Evolutionary conservation across 805 yeast species (phyloP), one percentile per base, ranked within the genome.

Genomic region (Tanozyma kutaoensis): DNA sequence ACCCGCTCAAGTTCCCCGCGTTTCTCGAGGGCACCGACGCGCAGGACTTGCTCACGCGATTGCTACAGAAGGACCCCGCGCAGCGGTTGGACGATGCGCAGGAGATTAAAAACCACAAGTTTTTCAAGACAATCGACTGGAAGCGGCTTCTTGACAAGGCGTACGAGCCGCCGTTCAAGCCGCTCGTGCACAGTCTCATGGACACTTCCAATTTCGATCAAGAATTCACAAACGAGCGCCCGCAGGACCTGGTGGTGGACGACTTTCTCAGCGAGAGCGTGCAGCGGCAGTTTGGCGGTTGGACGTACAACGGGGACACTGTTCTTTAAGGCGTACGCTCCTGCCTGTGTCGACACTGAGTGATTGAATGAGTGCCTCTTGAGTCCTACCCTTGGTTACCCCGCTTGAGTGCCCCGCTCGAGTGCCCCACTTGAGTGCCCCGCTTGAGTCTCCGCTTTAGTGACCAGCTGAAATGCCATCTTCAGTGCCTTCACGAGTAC

Each of bases 221-320:
- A 36, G 93, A 80, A 45, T 91, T 91, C 47, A 91, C 98, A 4
- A 76, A 65, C 43, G 97, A 91, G 45, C 73, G 76, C 40, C 97
- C 98, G 4, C 76, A 82, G 39, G 98, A 91, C 49, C 80, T 94
- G 35, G 96, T 91, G 9, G 95, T 86, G 12, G 93, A 86, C 48
- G 93, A 82, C 45, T 82, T 69, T 39, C 65, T 91, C 35, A 80
- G 93, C 44, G 97, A 85, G 41, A 72, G 86, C 42, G 95, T 91
- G n/a, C 98, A 91, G 53, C 74, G 79, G 48, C 97, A 91, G 55
- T 91, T 91, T 62, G 97, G 95, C 25, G 97, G 98, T 5, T 91
- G 98, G 98, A 88, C 97, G 2, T 88, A 86, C 52, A 81, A 76
- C 25, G 93, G 91, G 3, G 75, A 66, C n/a, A n/a, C n/a, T n/a